Percentiles rank a stretch among this genome's conserved stretches.
Conservation (phyloP, 2,329 filamentous ascomycete species). For the Neopestalotiopsis rosae region DNA sequence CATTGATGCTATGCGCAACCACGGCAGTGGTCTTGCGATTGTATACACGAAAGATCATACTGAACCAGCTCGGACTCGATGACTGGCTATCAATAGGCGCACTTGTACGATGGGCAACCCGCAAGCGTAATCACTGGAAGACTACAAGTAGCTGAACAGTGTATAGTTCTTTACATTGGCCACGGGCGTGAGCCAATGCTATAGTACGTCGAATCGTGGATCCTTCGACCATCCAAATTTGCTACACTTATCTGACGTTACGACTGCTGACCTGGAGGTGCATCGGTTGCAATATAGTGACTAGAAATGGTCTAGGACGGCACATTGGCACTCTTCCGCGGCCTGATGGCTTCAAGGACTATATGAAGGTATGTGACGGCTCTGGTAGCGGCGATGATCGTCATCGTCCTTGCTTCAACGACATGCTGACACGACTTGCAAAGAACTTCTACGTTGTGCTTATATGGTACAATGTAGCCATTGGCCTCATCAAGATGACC, state of each 20-base stretch:
- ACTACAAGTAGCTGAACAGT: no score
- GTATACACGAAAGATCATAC: slow-evolving; percentile 1
- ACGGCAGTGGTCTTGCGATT: background rate
- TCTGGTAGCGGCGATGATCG: no score
- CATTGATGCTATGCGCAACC: background rate
- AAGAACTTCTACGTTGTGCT: slow-evolving; percentile 45
- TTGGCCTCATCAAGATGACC: slow-evolving; percentile 41
- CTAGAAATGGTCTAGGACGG: slow-evolving; percentile 10
- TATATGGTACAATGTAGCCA: slow-evolving; percentile 41
- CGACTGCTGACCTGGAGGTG: background rate
- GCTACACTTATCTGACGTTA: background rate
- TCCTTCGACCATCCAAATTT: no score
- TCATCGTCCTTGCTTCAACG: background rate
- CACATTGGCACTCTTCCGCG: slow-evolving; percentile 11
- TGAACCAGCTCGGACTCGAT: slow-evolving; percentile 2
- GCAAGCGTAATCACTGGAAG: background rate
- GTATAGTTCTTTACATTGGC: background rate
- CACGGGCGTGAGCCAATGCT: background rate
- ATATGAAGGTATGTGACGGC: slow-evolving; percentile 3
- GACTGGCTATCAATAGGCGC: background rate
- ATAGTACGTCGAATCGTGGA: background rate
- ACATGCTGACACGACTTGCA: background rate
- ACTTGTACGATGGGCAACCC: background rate
- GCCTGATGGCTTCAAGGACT: slow-evolving; percentile 4
- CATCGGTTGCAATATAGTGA: slow-evolving; percentile 1